Evolutionary conservation across 2,329 filamentous ascomycete genomes (phyloP).

Genomic region (Byssothecium circinans): DNA sequence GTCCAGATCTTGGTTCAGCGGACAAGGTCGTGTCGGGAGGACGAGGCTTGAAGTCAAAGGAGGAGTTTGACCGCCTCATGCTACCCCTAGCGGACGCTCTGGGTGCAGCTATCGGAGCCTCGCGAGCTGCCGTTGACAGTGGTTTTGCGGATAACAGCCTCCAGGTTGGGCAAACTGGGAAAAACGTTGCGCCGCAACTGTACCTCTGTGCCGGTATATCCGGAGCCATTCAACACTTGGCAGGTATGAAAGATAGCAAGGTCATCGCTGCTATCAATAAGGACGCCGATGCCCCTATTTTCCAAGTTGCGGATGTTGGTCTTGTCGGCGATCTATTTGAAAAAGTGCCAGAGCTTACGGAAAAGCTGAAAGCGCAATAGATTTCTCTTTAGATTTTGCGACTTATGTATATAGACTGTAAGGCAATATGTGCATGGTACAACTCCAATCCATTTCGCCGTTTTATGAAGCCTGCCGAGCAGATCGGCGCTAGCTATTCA

Average conservation of each 20-base stretch:
- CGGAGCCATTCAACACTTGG: constrained; percentile 95
- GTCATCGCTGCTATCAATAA: constrained; percentile 99
- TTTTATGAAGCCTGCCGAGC: too few species aligned
- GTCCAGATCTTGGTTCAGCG: constrained; percentile 90
- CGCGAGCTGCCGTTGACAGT: constrained; percentile 91
- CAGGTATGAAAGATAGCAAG: constrained; percentile 99
- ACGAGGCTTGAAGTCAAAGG: constrained; percentile 93
- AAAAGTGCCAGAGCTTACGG: constrained; percentile 90
- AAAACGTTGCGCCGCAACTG: constrained; percentile 94
- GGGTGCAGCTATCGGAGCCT: constrained; percentile 94
- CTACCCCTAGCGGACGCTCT: constrained; percentile 87
- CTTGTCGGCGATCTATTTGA: constrained; percentile 95
- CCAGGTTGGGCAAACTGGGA: constrained; percentile 97
- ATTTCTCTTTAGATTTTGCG: not conserved
- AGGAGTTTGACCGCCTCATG: constrained; percentile 94
- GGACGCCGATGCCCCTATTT: constrained; percentile 94
- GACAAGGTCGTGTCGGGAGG: constrained; percentile 89
- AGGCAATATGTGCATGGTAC: constrained; percentile 8
- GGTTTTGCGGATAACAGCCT: constrained; percentile 98
- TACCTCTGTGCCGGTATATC: constrained; percentile 96
- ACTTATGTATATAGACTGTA: constrained; percentile 17
- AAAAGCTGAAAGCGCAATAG: constrained; percentile 73
- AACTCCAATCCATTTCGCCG: too few species aligned
- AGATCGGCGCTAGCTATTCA: too few species aligned
- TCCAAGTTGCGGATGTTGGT: constrained; percentile 96